Evolutionary conservation across 228 moss, liverwort and hornwort species (phyloP).

Genomic region (Sphagnum magellanicum): DNA sequence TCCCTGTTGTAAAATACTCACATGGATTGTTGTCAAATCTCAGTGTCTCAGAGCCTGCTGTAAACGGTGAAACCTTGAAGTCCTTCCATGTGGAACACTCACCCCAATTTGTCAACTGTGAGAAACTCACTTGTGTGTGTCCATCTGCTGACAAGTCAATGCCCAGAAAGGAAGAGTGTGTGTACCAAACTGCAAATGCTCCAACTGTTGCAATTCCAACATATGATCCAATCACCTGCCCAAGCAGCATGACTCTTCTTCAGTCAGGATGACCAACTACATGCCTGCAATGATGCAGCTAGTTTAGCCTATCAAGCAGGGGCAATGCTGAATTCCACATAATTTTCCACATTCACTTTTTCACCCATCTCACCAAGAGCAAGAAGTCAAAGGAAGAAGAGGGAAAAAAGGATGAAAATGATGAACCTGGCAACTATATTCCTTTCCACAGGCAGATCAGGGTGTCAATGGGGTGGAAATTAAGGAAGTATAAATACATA

Average conservation of each 20-base stretch:
- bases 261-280: neutral
- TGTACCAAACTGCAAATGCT: constrained; percentile 82
- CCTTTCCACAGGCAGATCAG: too few species aligned
- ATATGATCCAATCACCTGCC: constrained; percentile 52
- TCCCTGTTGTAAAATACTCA: constrained; percentile 75
- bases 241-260: neutral
- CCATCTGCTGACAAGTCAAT: constrained; percentile 75
- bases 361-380: too few species aligned
- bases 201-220: constrained; percentile 86
- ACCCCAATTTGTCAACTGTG: constrained; percentile 66
- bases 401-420: too few species aligned
- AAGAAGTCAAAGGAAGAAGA: too few species aligned
- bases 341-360: too few species aligned
- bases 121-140: constrained; percentile 60
- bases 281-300: too few species aligned
- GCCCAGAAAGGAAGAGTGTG: constrained; percentile 69
- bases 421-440: too few species aligned
- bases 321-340: too few species aligned
- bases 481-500: too few species aligned
- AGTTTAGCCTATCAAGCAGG: too few species aligned
- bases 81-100: constrained; percentile 71
- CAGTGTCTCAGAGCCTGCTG: constrained; percentile 64
- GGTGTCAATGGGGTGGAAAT: too few species aligned
- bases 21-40: constrained; percentile 65
- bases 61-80: constrained; percentile 73